Percentiles rank a stretch among this genome's conserved stretches.
Conservation (phyloP, 768 basidiomycete genomes). For the Boletus sp. region DNA sequence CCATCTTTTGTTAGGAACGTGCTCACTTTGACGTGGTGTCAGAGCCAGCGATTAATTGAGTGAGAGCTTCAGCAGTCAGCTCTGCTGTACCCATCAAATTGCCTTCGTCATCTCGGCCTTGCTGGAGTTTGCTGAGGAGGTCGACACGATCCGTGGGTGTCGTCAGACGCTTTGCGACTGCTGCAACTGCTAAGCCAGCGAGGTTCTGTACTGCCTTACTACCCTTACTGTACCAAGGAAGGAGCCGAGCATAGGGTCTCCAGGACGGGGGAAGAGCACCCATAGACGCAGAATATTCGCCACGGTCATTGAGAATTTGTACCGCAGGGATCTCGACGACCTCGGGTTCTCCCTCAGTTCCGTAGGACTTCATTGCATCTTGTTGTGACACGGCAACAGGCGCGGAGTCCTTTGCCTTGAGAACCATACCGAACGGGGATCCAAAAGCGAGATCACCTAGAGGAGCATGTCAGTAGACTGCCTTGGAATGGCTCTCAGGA, state of each 20-base stretch:
- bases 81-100: slow-evolving; percentile 79
- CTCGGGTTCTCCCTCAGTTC: slow-evolving; percentile 44
- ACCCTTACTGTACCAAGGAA: slow-evolving; percentile 80
- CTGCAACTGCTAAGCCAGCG: slow-evolving; percentile 77
- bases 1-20: not conserved
- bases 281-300: slow-evolving; percentile 83
- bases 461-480: not conserved
- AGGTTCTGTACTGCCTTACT: slow-evolving; percentile 64
- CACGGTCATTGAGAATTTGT: slow-evolving; percentile 82
- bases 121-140: slow-evolving; percentile 76
- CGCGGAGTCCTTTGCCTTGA: slow-evolving; percentile 69
- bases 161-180: slow-evolving; percentile 73
- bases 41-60: slow-evolving; percentile 83
- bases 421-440: slow-evolving; percentile 85
- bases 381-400: slow-evolving; percentile 59
- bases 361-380: slow-evolving; percentile 55
- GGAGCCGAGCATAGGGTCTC: slow-evolving; percentile 59
- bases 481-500: not conserved
- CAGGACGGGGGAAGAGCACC: slow-evolving; percentile 73
- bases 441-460: slow-evolving; percentile 77
- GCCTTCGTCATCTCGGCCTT: slow-evolving; percentile 73
- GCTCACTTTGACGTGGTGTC: slow-evolving; percentile 92
- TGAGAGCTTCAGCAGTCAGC: slow-evolving; percentile 85
- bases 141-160: slow-evolving; percentile 74
- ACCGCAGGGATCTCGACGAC: slow-evolving; percentile 73